A percentile compares a stretch with the other conserved stretches of the same genome.
Conservation (phyloP, 208 protist species). For the Acanthamoeba healyi region DNA sequence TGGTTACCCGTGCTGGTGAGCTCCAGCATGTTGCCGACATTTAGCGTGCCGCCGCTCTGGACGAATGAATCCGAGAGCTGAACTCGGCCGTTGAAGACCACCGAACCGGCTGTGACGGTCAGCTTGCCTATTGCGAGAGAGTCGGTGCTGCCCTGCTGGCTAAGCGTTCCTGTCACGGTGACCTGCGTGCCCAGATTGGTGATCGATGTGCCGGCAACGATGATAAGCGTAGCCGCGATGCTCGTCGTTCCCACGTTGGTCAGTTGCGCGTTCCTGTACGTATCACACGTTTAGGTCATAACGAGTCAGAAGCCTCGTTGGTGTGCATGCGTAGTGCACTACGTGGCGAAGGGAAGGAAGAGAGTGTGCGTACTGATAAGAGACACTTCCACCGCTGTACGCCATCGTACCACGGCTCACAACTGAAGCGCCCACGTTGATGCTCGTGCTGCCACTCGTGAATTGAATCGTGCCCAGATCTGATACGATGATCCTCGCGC, state of each 20-base stretch:
- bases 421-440: not conserved
- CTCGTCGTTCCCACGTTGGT: not conserved
- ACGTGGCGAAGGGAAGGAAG: too few relatives aligned
- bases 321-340: too few relatives aligned
- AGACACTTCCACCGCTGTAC: not conserved
- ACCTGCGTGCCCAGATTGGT: not conserved
- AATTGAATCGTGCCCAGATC: not conserved
- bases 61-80: not conserved
- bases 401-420: not conserved
- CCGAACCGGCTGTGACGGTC: not conserved
- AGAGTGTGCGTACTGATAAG: constrained; percentile 1
- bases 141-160: not conserved
- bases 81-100: not conserved
- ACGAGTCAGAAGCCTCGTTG: too few relatives aligned
- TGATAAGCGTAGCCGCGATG: not conserved
- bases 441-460: not conserved
- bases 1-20: not conserved
- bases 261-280: too few relatives aligned
- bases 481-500: not conserved
- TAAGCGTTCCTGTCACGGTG: not conserved
- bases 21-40: not conserved
- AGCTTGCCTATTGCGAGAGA: not conserved
- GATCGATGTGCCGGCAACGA: constrained; percentile 41
- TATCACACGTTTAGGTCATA: too few relatives aligned
- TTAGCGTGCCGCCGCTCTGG: constrained; percentile 2